Base-by-base conservation (phyloP, 768 basidiomycete species). In the Russula sp. region DNA sequence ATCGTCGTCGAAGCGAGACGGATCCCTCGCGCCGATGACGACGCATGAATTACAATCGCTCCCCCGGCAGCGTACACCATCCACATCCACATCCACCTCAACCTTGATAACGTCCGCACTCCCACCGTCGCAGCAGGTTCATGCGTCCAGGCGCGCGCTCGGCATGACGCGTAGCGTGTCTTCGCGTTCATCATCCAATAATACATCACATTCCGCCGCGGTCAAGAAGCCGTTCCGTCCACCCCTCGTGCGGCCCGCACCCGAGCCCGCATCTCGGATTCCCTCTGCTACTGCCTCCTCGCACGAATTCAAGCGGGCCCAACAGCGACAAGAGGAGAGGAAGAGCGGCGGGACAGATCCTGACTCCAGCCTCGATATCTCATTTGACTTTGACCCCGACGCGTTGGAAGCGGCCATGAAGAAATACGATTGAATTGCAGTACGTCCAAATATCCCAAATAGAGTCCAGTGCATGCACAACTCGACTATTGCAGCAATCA, bases 371-470 rank as follows among this genome's bases (percentile, higher is more conserved):
- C 58, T 63, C 29, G 61, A 63, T 14, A 7, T 63, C 22, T 52
- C 61, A 11, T 63, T 63, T 34, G 57, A 63, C 41, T 58, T 63
- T 58, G 61, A 63, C 34, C 61, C 51, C 5, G 61, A 63, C 4
- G 56, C 38, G 18, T 58, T 63, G 51, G 61, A 63, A 54, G 61
- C 52, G 29, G 56, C 61, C 3, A 58, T 63, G 61, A 41, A 32
- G 39, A 35, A 50, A 13, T 63, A 47, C 20, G 61, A 58, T 47
- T 63, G 45, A 58, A 35, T 14, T 11, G 34, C 22, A 22, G 14
- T 11, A 6, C 35, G 7, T 5, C 10, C 25, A 5, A 7, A 3
- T 35, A 9, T 36, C 32, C 22, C 42, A 0, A 22, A 32, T 39
- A 51, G 29, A 18, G 32, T 32, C 25, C 11, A 10, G 25, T 16